Base-by-base conservation (phyloP, 1,139 yeast species). In the Geotrichum macrosporum region DNA sequence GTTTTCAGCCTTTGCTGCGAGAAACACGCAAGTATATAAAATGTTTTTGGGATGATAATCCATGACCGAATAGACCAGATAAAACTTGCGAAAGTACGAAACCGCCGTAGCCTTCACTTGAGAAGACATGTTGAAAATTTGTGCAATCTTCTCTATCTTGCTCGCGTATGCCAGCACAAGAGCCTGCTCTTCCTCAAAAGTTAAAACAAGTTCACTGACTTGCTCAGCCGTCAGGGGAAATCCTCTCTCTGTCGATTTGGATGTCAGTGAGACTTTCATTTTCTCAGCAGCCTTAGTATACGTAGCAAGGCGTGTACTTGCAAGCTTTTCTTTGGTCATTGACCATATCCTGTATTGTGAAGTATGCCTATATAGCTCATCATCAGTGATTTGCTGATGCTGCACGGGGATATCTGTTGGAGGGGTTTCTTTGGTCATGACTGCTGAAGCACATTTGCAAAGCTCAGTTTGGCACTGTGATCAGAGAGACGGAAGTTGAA, bases 1-100 rank as follows among this genome's bases (percentile, higher is more conserved):
- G 66, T 92, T 92, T 60, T 92, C 97, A 15, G 92, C 80, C 65
- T 92, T 92, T 38, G 96, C 89, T 2, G 97, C 96, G 35, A 92
- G 70, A 63, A 89, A 92, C 12, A 92, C 77, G 54, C 96, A 84
- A 0, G 98, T 88, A 33, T 61, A 80, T 60, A 92, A 72, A 34
- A 92, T 74, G 54, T 80, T 77, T 60, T 86, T 86, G 9, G 98
- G 98, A 57, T 86, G 94, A 59, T 76, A 78, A 56, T 86, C 88
- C 88, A 87, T 80, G 27, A 84, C 89, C 20, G 92, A 81, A 59
- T 86, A 79, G 24, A 74, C 74, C 36, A 92, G 71, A 61, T 82
- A 94, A 64, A 92, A 94, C 61, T 83, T 81, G 60, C 81, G 78
- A 61, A 94, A 77, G 61, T 84, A 92, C 12, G 87, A 75, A 2